Percentiles rank a stretch among this genome's conserved stretches.
phyloP scores from a whole-genome alignment of 495 filamentous ascomycete genomes.

The Lentithecium fluviatile region DNA sequence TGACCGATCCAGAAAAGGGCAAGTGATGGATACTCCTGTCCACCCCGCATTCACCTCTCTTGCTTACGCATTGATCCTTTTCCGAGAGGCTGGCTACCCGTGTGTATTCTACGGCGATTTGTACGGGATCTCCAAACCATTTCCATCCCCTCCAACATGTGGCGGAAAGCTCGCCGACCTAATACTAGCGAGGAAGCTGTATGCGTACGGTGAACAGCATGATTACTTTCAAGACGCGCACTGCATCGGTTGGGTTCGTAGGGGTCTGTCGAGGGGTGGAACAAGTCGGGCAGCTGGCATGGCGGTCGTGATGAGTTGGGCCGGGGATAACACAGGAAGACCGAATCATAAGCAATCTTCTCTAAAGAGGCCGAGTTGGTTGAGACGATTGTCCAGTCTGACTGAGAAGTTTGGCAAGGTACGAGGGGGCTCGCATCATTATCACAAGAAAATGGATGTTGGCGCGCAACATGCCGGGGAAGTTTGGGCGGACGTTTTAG shows the following conservation, averaged over 20 bases:
- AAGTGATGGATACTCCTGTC: slow-evolving; percentile 37
- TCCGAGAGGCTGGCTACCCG: slow-evolving; percentile 61
- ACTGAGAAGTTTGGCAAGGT: background rate
- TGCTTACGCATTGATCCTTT: slow-evolving; percentile 54
- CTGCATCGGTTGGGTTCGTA: slow-evolving; percentile 68
- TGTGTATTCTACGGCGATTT: slow-evolving; percentile 73
- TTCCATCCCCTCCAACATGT: slow-evolving; percentile 55
- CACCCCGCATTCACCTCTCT: slow-evolving; percentile 34
- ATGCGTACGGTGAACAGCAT: slow-evolving; percentile 62
- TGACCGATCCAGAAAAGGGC: slow-evolving; percentile 24
- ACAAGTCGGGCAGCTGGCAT: slow-evolving; percentile 47
- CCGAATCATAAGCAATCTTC: background rate
- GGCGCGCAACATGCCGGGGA: slow-evolving; percentile 57
- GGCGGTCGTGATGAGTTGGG: slow-evolving; percentile 56
- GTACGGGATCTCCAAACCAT: slow-evolving; percentile 58
- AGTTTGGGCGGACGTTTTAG: slow-evolving; percentile 62
- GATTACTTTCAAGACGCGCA: slow-evolving; percentile 64
- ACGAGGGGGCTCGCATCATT: slow-evolving; percentile 47
- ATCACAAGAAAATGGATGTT: slow-evolving; percentile 61
- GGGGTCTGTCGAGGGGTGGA: slow-evolving; percentile 52
- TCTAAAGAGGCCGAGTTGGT: background rate
- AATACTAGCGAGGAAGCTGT: slow-evolving; percentile 61
- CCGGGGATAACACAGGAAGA: background rate
- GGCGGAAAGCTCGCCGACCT: slow-evolving; percentile 58
- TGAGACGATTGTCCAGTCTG: background rate